These are phyloP conservation scores for Eucalyptus viminalis DNA, from an alignment of 345 rosid genomes.

Conservation along the genomic window DNA sequence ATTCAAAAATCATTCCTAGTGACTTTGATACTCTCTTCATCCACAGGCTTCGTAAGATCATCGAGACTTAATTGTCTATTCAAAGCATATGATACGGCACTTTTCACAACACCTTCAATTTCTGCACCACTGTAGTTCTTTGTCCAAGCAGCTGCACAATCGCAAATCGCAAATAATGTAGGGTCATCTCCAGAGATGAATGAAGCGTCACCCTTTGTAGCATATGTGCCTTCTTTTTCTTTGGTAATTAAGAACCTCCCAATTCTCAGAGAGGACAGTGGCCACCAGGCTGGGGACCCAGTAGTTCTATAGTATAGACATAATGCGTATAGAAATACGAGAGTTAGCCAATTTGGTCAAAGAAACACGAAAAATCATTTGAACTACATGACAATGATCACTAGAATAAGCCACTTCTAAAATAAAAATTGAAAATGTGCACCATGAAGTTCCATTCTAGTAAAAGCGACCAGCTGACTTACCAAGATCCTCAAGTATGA, in stretches of 20 bases:
- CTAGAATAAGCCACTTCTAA: neutral
- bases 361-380: neutral
- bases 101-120: constrained; percentile 97
- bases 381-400: neutral
- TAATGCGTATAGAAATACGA: neutral
- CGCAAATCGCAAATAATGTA: neutral
- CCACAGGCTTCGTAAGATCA: constrained; percentile 92
- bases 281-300: neutral
- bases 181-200: neutral
- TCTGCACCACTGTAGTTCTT: constrained; percentile 98
- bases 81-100: constrained; percentile 93
- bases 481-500: constrained; percentile 91
- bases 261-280: neutral
- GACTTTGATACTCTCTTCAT: constrained; percentile 88
- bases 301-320: neutral
- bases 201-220: neutral
- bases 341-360: neutral
- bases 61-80: constrained; percentile 90
- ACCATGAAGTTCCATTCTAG: neutral
- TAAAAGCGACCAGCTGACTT: constrained; percentile 2
- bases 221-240: neutral
- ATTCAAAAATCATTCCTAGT: constrained; percentile 76
- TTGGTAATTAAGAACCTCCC: neutral
- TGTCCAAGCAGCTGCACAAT: constrained; percentile 79
- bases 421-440: neutral